Base-by-base conservation (phyloP, 805 yeast genomes). In the Metschnikowia cubensis region DNA sequence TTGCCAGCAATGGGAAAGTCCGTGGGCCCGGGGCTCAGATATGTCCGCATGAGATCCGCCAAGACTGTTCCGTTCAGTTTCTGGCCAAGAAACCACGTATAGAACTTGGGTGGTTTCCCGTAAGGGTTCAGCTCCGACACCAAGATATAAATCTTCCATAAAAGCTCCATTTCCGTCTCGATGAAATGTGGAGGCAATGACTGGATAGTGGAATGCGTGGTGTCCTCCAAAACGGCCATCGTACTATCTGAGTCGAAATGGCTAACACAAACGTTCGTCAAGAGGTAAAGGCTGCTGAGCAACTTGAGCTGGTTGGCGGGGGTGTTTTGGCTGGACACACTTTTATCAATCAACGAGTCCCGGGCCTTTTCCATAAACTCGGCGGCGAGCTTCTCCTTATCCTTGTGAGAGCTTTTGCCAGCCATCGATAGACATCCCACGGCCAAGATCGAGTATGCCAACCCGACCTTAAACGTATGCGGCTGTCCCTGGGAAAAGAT, bases 101-200 rank as follows among this genome's bases (percentile, higher is more conserved):
- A 59, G 25, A 61, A 52, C 35, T 57, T 58, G 18, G 64, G 64
- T 20, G 63, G 63, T 17, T 39, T 41, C 13, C 45, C 50, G 35
- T 48, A 64, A 15, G 74, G 65, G 53, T 73, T 42, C 34, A 39
- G 76, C 32, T 69, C 69, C 1, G 83, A 74, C 11, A 80, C 64
- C 11, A 80, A 56, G 6, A 70, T 60, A 54, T 77, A 80, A 15
- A 80, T 73, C 52, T 72, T 68, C 84, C 84, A 80, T 48, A 72
- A 67, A 22, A 74, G 57, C n/a, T 57, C 55, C 49, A 65, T 56
- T 48, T 67, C 69, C 21, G 62, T 57, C 33, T 65, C 66, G 20
- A 73, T 65, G 17, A 70, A 59, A 54, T 60, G 68, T 29, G 38
- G 64, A 7, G 59, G 56, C 47, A 68, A 56, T 50, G 74, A 73